Conservation (phyloP, 768 basidiomycete genomes). For the button mushroom (Agaricus bisporus) region DNA sequence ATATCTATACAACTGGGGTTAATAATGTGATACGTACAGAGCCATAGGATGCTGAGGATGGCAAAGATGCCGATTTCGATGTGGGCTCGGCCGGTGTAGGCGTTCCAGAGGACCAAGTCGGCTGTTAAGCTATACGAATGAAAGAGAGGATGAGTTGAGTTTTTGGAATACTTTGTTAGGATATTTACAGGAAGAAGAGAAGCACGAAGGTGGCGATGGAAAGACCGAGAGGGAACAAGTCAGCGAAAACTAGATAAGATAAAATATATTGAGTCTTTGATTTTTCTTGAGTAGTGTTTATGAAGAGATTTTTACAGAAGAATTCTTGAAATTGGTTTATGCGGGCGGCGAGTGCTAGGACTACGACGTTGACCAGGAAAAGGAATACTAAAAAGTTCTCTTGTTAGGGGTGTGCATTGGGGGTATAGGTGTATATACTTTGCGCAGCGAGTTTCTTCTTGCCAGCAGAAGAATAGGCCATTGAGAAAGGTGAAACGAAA, state of each 20-base stretch:
- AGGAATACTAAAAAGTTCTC: slow-evolving; percentile 27
- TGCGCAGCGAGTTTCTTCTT: slow-evolving; percentile 24
- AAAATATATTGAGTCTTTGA: too few relatives aligned
- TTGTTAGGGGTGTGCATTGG: background rate
- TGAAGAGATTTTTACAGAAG: slow-evolving; percentile 37
- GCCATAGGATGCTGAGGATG: slow-evolving; percentile 45
- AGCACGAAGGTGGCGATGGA: slow-evolving; percentile 45
- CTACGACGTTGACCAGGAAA: slow-evolving; percentile 40
- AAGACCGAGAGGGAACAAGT: slow-evolving; percentile 55
- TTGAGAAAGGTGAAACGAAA: background rate
- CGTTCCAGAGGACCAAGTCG: slow-evolving; percentile 34
- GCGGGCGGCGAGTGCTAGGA: slow-evolving; percentile 44
- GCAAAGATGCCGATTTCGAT: slow-evolving; percentile 42
- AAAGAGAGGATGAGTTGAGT: background rate
- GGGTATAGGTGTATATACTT: slow-evolving; percentile 15
- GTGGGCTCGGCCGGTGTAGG: slow-evolving; percentile 40
- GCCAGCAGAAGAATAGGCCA: slow-evolving; percentile 20
- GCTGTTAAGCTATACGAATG: slow-evolving; percentile 28
- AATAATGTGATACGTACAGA: slow-evolving; percentile 31
- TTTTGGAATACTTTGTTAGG: too few relatives aligned
- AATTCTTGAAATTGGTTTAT: slow-evolving; percentile 56
- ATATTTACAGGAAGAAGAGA: slow-evolving; percentile 35
- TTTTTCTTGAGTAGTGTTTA: too few relatives aligned
- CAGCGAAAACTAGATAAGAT: slow-evolving; percentile 39
- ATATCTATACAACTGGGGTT: background rate